Evolutionary conservation across 495 filamentous ascomycete species (phyloP), one percentile per base, ranked within the genome.

Genomic region (Jackrogersella multiformis): DNA sequence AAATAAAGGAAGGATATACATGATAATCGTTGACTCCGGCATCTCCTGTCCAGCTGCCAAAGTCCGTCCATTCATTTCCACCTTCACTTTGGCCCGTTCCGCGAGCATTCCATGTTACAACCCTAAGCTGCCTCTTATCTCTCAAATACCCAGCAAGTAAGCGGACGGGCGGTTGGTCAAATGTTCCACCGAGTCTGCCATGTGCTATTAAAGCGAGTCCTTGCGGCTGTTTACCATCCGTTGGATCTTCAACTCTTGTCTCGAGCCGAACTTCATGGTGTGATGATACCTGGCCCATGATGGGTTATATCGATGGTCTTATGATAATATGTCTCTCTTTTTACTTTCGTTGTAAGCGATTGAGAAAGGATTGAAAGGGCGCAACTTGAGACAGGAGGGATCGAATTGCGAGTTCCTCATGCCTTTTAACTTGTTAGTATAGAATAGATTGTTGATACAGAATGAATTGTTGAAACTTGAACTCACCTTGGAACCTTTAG

Each of bases 21-120:
- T 46, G 45, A 20, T 72, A 72, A 48, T 72, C 69, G 2, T 34
- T 41, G 28, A 72, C 59, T 2, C 57, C 59, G 13, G 53, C 13
- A 12, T 65, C 65, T 36, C 69, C 69, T 28, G 54, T 48, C 69
- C 69, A 72, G 32, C 41, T 10, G 2, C 55, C 77, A 86, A 77
- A 34, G 86, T 88, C 45, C 72, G 89, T 48, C 82, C 90, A 60
- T 80, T 89, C 61, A 88, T 90, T 80, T 88, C 90, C 81, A 88
- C 91, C 82, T 84, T 85, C 55, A 80, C 87, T 46, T 85, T 87
- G 74, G 81, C 87, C 61, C 87, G 91, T 79, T 85, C 89, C 64
- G 84, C 84, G 71, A 84, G 89, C 71, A 82, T 92, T 79, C 91
- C 91, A 89, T 84, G 89, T 64, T 85, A 92, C 78, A 84, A 92